Base-by-base conservation (phyloP, 2,329 filamentous ascomycete genomes). In the Xylariaceae sp. region DNA sequence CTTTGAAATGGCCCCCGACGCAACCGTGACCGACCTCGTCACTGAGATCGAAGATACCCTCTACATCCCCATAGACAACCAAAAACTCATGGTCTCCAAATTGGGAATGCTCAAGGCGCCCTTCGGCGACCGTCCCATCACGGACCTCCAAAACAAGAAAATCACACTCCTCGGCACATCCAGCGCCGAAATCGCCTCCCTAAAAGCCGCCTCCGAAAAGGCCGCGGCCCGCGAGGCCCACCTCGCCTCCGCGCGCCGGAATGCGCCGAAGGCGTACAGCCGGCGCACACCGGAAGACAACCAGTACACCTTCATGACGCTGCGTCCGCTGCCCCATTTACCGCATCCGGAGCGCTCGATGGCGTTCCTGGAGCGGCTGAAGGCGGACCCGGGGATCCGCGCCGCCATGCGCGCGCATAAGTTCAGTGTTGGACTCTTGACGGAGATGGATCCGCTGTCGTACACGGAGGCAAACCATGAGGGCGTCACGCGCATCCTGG, bases 361-460 rank as follows among this genome's bases (percentile, higher is more conserved):
- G 3, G 77, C 81, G 0, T 90, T 93, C 67, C 82, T 99, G 1
- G 80, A 88, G 71, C 84, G 89, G 0, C 80, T 99, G 2, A 86
- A 86, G 64, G 82, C 88, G 62, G 94, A 99, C 72, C 87, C 90
- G 0, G 94, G 94, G 6, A 93, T 99, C 74, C 87, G 87, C 64
- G 80, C 87, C 0, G 82, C 86, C 0, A 99, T 99, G 94, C 79
- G 82, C 13, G 87, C 86, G 67, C 92, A 96, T 77, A 83, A 86
- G 64, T 97, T 96, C 77, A 84, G 82, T 17, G 94, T 99, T 0
- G 88, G 88, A 0, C 75, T 97, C 2, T 80, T 99, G 30, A 97
- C 92, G 0, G 94, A 99, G 75, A 97, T 99, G 93, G 89, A 99
- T 68, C 94, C 94, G 0, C 80, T 87, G 0, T 82, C 87, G 65